phyloP scores from a whole-genome alignment of 495 filamentous ascomycete species.

The Neurospora sp. region DNA sequence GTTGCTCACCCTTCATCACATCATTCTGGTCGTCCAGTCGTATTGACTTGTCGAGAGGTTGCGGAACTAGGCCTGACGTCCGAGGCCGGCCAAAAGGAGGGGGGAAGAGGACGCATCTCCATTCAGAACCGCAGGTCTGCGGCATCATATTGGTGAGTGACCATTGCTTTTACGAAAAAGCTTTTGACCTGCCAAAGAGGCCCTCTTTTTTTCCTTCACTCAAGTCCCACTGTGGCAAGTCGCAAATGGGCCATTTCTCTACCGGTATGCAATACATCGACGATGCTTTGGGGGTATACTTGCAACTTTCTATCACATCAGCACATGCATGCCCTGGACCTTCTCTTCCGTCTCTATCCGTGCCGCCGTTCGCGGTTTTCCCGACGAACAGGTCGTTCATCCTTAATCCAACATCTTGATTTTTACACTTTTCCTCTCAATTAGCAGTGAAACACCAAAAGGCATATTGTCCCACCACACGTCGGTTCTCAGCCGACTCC shows the following conservation, averaged over 20 bases:
- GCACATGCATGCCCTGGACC: background rate
- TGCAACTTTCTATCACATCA: background rate
- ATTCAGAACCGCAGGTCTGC: background rate
- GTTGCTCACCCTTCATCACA: background rate
- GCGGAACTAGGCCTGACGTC: background rate
- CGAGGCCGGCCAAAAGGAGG: background rate
- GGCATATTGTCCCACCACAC: background rate
- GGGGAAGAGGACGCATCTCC: background rate
- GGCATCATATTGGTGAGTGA: background rate
- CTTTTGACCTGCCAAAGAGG: background rate
- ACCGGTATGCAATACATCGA: background rate
- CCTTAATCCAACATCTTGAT: background rate
- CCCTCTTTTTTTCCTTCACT: background rate
- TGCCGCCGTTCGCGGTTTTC: background rate
- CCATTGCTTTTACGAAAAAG: background rate
- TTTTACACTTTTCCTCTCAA: background rate
- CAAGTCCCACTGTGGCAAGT: background rate
- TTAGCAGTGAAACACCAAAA: background rate
- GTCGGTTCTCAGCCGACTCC: background rate
- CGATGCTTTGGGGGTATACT: background rate
- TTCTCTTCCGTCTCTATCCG: background rate
- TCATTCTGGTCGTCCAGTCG: background rate
- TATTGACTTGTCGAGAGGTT: background rate
- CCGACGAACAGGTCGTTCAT: background rate
- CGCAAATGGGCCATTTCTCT: background rate